Conservation (phyloP, 306 rosid genomes). For the Sindora glabra region DNA sequence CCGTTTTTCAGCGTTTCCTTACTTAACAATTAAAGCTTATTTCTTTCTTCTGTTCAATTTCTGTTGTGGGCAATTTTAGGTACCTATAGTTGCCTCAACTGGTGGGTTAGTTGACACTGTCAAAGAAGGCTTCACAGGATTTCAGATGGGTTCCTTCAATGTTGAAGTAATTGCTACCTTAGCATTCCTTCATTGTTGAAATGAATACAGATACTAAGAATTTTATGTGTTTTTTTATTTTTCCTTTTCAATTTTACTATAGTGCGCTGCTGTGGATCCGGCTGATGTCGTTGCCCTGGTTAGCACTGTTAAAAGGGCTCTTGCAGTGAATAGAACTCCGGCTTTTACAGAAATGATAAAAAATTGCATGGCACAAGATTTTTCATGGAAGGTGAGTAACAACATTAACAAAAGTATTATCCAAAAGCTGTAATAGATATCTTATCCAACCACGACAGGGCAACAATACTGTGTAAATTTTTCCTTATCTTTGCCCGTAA, state of each 20-base stretch:
- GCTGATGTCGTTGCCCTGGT: conserved; percentile 52
- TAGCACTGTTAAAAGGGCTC: conserved; percentile 43
- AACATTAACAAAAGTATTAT: not conserved
- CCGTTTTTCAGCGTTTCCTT: not conserved
- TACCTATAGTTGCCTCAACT: conserved; percentile 75
- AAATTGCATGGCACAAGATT: conserved; percentile 78
- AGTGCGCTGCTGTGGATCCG: conserved; percentile 78
- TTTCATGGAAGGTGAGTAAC: conserved; percentile 72
- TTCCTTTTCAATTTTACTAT: not conserved
- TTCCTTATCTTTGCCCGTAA: not conserved
- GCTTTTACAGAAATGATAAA: conserved; percentile 50
- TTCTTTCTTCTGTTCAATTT: conserved; percentile 1
- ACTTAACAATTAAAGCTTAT: not conserved
- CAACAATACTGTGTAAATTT: not conserved
- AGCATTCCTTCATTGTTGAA: too few relatives aligned
- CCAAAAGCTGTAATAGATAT: not conserved
- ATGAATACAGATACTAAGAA: too few relatives aligned
- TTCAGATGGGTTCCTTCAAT: conserved; percentile 78
- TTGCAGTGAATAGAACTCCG: conserved; percentile 36
- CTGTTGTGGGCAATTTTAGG: conserved; percentile 27
- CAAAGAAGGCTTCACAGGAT: conserved; percentile 79
- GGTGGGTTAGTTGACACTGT: conserved; percentile 87
- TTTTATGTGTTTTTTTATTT: too few relatives aligned
- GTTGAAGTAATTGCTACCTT: conserved; percentile 46
- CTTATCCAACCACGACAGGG: not conserved